These are phyloP conservation scores for Pythium pyrilobum DNA, from an alignment of 352 stramenopile species.

Conservation along the genomic window DNA sequence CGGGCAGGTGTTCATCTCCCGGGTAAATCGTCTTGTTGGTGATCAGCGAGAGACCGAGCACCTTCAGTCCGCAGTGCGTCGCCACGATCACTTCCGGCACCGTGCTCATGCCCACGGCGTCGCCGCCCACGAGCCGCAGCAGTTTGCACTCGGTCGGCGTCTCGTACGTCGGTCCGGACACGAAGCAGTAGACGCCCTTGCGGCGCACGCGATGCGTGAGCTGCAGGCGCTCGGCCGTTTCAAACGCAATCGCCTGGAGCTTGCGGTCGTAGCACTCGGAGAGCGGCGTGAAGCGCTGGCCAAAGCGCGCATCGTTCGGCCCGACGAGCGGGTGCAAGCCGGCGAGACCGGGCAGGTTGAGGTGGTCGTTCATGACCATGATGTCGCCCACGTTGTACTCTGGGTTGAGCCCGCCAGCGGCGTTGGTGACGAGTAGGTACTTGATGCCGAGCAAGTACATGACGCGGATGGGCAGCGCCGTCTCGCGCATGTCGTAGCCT, in stretches of 20 bases:
- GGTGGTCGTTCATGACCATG: conserved; percentile 95
- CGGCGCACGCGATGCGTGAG: conserved; percentile 79
- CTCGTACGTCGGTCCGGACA: conserved; percentile 96
- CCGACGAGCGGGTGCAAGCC: conserved; percentile 93
- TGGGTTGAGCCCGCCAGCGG: conserved; percentile 92
- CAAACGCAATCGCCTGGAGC: conserved; percentile 77
- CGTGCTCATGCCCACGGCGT: conserved; percentile 96
- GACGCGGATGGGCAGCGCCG: conserved; percentile 92
- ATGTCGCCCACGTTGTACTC: conserved; percentile 96
- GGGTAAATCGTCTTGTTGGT: conserved; percentile 92
- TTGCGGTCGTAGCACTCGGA: conserved; percentile 92
- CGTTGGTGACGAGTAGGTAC: conserved; percentile 96
- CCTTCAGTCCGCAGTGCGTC: conserved; percentile 91
- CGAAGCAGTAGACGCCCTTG: conserved; percentile 94
- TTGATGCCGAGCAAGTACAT: conserved; percentile 95
- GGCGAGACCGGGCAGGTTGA: conserved; percentile 91
- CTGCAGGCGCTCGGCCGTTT: conserved; percentile 74
- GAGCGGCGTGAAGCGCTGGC: conserved; percentile 93
- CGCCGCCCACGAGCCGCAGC: conserved; percentile 88
- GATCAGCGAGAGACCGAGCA: conserved; percentile 95
- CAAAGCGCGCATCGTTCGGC: conserved; percentile 94
- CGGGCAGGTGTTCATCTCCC: conserved; percentile 63
- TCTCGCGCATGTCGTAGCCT: conserved; percentile 93
- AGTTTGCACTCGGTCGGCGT: conserved; percentile 93
- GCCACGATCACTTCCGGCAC: conserved; percentile 96